A percentile compares a stretch with the other conserved stretches of the same genome.
Evolutionary conservation across 1,284 basidiomycete genomes (phyloP).

Genomic region (Veloboletus limbatus): DNA sequence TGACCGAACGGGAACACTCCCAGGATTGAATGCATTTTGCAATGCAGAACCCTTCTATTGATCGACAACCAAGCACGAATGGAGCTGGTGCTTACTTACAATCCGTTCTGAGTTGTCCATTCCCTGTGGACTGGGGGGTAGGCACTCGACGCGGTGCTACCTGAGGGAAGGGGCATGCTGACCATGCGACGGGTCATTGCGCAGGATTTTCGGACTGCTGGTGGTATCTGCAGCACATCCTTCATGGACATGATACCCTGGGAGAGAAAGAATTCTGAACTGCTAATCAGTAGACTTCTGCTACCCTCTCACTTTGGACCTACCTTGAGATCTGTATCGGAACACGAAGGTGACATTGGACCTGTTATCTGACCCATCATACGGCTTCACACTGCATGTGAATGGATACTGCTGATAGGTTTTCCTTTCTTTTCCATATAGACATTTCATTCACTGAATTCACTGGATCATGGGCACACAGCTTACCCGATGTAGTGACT

Average conservation of each 20-base stretch:
- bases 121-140: constrained; percentile 5
- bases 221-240: constrained; percentile 2
- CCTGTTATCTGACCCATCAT: constrained; percentile 37
- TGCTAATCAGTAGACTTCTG: not conserved
- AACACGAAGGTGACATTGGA: constrained; percentile 60
- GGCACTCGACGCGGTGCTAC: not conserved
- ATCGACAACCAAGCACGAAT: not conserved
- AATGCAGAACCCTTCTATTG: constrained; percentile 9
- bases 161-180: constrained; percentile 5
- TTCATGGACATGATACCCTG: constrained; percentile 21
- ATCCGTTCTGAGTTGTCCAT: constrained; percentile 1
- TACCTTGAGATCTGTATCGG: constrained; percentile 53
- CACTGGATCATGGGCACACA: not conserved
- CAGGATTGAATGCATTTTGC: constrained; percentile 7
- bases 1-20: constrained; percentile 1
- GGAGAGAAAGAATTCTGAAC: constrained; percentile 21
- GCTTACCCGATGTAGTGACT: constrained; percentile 43
- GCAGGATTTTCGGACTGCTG: constrained; percentile 1
- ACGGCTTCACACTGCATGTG: constrained; percentile 52
- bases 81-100: constrained; percentile 8
- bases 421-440: constrained; percentile 42
- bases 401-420: constrained; percentile 39
- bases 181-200: constrained; percentile 12
- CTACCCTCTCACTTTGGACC: constrained; percentile 4
- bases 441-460: not conserved